Evolutionary conservation across 164 flowering plant genomes (phyloP), one percentile per base, ranked within the genome.

Genomic region (Nymphaea colorata): DNA sequence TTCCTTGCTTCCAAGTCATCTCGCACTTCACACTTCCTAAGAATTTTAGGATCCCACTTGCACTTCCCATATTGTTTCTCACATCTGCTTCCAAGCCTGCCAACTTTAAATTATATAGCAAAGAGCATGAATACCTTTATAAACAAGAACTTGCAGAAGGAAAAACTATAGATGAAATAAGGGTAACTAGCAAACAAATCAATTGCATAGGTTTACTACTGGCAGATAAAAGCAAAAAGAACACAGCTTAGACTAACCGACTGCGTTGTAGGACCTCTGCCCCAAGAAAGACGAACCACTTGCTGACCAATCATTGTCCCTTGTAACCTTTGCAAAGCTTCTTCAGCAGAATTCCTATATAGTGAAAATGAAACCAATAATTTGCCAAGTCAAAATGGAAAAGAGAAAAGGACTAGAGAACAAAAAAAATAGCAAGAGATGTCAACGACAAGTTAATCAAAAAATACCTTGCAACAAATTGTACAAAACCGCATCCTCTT

Each of bases 401-500:
- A 10, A 8, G 59, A 16, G 2, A 55, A 55, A 55, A 55, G 59
- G 59, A 10, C 10, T 55, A 10, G 16, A 55, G 59, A 55, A 55
- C 10, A 25, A 63, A 15, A 55, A 57, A 14, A 51, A 41, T 64
- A 55, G 10, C 16, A 55, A 55, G 42, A 57, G 62, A 67, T 18
- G 44, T 2, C 3, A 67, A 42, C 2, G 3, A 53, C 12, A 15
- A 7, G 61, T 18, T 41, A 3, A 10, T n/a, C 11, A 25, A 14
- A 42, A 15, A 64, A 44, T 18, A 91, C 99, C 99, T 92, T 12
- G 89, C 66, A 41, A 77, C 82, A 76, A 84, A 95, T 72, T 92
- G 96, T 68, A 95, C 86, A 79, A 90, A 92, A 18, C 97, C 99
- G 80, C 88, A 92, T 64, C 96, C 98, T 81, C 77, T 86, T 66